Evolutionary conservation across 2,329 filamentous ascomycete genomes (phyloP).

Genomic region (Nigrograna mackinnonii): DNA sequence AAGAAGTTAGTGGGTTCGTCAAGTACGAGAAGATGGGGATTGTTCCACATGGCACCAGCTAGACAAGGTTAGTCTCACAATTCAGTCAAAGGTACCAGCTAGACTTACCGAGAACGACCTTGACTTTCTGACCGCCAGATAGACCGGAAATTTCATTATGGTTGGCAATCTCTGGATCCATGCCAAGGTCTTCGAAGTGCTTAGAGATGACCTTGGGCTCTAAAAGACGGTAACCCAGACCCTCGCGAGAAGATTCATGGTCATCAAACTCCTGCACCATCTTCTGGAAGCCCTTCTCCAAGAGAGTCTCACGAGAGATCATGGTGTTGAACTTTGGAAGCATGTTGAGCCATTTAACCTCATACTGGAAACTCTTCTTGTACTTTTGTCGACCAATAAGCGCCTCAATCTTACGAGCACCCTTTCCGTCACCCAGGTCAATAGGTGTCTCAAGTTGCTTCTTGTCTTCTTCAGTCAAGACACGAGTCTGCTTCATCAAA

Average conservation of each 20-base stretch:
- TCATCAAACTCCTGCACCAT: slow-evolving; percentile 98
- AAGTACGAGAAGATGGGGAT: slow-evolving; percentile 93
- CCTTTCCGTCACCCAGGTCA: slow-evolving; percentile 81
- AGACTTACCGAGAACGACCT: slow-evolving; percentile 78
- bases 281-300: slow-evolving; percentile 86
- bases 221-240: slow-evolving; percentile 91
- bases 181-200: slow-evolving; percentile 95
- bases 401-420: slow-evolving; percentile 76
- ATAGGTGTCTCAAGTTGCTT: slow-evolving; percentile 90
- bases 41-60: slow-evolving; percentile 97
- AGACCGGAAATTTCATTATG: slow-evolving; percentile 97
- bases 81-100: slow-evolving; percentile 58
- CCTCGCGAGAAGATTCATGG: slow-evolving; percentile 97
- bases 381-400: slow-evolving; percentile 97
- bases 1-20: slow-evolving; percentile 99
- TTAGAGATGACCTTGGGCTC: slow-evolving; percentile 94
- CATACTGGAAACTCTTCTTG: slow-evolving; percentile 99
- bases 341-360: slow-evolving; percentile 90
- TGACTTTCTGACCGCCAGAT: slow-evolving; percentile 97
- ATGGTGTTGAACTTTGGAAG: slow-evolving; percentile 92
- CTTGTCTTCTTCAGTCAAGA: slow-evolving; percentile 82
- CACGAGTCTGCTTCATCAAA: slow-evolving; percentile 94
- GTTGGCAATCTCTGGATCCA: slow-evolving; percentile 97
- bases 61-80: slow-evolving; percentile 11
- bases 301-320: slow-evolving; percentile 89